Conservation (phyloP, 1,284 basidiomycete genomes). For the Athelia sp. region DNA sequence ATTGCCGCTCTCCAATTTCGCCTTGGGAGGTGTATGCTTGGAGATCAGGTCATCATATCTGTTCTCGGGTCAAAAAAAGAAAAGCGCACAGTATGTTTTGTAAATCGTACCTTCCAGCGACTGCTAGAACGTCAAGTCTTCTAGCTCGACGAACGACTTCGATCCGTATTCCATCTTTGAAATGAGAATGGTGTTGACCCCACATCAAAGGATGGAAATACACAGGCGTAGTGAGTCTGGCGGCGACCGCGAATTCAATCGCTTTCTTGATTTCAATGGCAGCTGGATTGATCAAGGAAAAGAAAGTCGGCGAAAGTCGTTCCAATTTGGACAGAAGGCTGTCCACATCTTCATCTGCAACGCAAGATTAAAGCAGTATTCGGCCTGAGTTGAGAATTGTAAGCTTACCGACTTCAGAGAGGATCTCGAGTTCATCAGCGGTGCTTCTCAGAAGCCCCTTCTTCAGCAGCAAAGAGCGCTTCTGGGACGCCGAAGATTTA, state of each 20-base stretch:
- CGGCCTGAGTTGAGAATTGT: not conserved
- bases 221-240: constrained; percentile 61
- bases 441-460: constrained; percentile 58
- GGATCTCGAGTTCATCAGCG: constrained; percentile 65
- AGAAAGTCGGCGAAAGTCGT: constrained; percentile 51
- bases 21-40: constrained; percentile 53
- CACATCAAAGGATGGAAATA: constrained; percentile 72
- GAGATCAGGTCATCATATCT: constrained; percentile 77
- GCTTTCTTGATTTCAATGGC: constrained; percentile 62
- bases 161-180: constrained; percentile 72
- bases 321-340: constrained; percentile 52
- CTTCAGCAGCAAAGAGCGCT: constrained; percentile 60
- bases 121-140: constrained; percentile 69
- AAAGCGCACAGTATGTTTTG: not conserved
- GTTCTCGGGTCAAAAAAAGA: not conserved
- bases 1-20: constrained; percentile 35
- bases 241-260: constrained; percentile 54
- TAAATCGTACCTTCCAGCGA: constrained; percentile 64
- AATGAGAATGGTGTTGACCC: constrained; percentile 54
- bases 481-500: constrained; percentile 63
- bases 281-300: constrained; percentile 39
- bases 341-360: constrained; percentile 58
- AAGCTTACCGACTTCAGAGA: constrained; percentile 54
- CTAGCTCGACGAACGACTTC: constrained; percentile 70
- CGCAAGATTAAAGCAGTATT: constrained; percentile 5